Evolutionary conservation across 1,284 basidiomycete species (phyloP).

Genomic region (Ganoderma resinaceum): DNA sequence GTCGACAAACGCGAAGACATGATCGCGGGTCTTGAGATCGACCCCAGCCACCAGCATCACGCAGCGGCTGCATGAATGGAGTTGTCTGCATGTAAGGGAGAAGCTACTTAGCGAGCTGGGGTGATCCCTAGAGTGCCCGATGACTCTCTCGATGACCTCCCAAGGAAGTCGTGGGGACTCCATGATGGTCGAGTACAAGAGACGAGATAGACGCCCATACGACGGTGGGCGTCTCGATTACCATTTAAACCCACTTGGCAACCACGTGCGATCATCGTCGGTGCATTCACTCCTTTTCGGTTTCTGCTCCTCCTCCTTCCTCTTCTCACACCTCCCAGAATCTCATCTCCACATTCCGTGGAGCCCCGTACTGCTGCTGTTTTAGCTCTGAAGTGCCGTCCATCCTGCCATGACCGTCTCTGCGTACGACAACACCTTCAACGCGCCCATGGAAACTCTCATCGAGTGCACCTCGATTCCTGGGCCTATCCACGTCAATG

Average conservation of each 20-base stretch:
- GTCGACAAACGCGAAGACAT: not conserved
- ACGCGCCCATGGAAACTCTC: no score
- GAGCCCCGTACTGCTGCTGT: no score
- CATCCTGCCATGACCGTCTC: no score
- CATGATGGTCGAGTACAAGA: not conserved
- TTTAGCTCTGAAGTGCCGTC: no score
- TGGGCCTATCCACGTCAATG: no score
- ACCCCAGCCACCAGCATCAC: not conserved
- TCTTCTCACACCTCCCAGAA: no score
- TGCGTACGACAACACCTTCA: no score
- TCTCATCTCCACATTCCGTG: no score
- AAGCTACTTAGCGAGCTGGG: not conserved
- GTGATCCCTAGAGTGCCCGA: not conserved
- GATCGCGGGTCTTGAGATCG: not conserved
- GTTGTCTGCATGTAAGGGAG: not conserved
- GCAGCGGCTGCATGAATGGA: not conserved
- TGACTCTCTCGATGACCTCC: not conserved
- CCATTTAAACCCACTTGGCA: not conserved
- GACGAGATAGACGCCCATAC: not conserved
- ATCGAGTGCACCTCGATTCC: no score
- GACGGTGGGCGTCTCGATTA: not conserved
- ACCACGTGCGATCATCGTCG: no score
- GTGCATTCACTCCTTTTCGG: no score
- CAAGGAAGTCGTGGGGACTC: not conserved
- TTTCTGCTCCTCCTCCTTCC: no score